Conservation (phyloP, 257 asterid species). For the Echites panduratus region DNA sequence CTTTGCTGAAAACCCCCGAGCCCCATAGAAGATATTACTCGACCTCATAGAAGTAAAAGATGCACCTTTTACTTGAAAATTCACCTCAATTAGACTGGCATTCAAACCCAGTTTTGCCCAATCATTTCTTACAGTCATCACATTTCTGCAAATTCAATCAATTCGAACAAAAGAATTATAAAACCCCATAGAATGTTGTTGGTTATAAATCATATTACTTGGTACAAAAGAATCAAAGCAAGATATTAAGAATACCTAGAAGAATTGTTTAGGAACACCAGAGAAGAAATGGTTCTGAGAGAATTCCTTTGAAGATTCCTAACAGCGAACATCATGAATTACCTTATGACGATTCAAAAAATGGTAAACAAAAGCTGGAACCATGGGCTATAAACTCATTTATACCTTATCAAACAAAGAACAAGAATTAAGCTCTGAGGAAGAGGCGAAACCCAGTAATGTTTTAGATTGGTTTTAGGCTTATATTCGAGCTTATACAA, state of each 20-base stretch:
- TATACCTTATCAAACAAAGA: background rate
- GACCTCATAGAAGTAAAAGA: conserved; percentile 15
- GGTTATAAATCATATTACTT: background rate
- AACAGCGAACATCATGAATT: conserved; percentile 22
- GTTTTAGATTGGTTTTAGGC: background rate
- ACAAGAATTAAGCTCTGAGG: background rate
- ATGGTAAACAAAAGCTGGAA: background rate
- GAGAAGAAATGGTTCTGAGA: conserved; percentile 27
- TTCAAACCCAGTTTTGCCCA: conserved; percentile 19
- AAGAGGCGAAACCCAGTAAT: background rate
- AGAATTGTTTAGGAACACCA: conserved; percentile 12
- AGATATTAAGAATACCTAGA: conserved; percentile 10
- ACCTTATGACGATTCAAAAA: background rate
- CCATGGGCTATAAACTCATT: background rate
- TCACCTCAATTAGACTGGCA: conserved; percentile 14
- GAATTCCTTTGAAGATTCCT: conserved; percentile 32
- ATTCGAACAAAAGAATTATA: background rate
- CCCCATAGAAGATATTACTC: conserved; percentile 44
- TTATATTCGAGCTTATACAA: background rate
- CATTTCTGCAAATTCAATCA: conserved; percentile 20
- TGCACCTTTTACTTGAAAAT: conserved; percentile 12
- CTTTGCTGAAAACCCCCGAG: conserved; percentile 61
- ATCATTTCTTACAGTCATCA: conserved; percentile 11
- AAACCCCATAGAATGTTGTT: background rate
- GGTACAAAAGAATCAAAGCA: background rate